A percentile compares a stretch with the other conserved stretches of the same genome.
Conservation (phyloP, 73 alveolate species). For the Paramecium sexaurelia region DNA sequence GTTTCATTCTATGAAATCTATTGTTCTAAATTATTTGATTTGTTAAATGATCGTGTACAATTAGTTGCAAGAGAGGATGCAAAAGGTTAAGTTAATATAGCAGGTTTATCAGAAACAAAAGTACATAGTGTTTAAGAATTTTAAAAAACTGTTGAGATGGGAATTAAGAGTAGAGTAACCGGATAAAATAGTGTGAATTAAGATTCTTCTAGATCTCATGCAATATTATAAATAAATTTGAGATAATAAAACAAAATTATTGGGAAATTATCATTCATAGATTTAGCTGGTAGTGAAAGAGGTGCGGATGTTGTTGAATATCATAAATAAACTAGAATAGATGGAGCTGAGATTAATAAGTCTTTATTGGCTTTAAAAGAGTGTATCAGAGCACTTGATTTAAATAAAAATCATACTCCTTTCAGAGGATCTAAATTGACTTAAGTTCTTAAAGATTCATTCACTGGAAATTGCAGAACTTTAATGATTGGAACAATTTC, state of each 20-base stretch:
- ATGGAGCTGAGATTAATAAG: constrained; percentile 99
- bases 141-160: constrained; percentile 81
- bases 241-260: constrained; percentile 23
- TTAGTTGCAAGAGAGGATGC: constrained; percentile 98
- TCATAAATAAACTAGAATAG: constrained; percentile 91
- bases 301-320: constrained; percentile 99
- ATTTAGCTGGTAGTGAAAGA: constrained; percentile 99
- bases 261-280: constrained; percentile 87
- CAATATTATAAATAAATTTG: constrained; percentile 66
- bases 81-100: constrained; percentile 96
- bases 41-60: constrained; percentile 91
- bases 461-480: constrained; percentile 99
- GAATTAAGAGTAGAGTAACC: constrained; percentile 80
- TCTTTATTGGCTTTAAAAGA: constrained; percentile 99
- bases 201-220: constrained; percentile 79
- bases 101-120: constrained; percentile 90
- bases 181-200: constrained; percentile 73
- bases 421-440: constrained; percentile 99
- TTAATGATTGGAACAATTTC: constrained; percentile 99
- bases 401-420: constrained; percentile 98
- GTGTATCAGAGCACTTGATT: constrained; percentile 99
- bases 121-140: constrained; percentile 76
- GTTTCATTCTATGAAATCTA: constrained; percentile 99
- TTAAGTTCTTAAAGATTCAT: constrained; percentile 95
- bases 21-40: constrained; percentile 99